These are phyloP conservation scores for Microsporum ferrugineum DNA, from an alignment of 2,329 filamentous ascomycete species.

Conservation along the genomic window DNA sequence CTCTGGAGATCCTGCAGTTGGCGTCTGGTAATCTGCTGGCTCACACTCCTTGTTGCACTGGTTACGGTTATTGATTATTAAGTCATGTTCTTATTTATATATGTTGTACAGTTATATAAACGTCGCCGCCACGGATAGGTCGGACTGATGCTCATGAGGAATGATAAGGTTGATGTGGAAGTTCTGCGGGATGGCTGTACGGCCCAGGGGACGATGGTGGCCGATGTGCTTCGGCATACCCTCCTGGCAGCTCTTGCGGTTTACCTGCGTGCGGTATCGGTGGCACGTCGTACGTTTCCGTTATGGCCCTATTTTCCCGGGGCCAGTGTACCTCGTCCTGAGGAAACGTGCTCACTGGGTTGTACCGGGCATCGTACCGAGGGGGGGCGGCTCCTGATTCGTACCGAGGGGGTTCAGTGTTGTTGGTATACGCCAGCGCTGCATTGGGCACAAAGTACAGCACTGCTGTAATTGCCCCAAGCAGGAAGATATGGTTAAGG, in stretches of 20 bases:
- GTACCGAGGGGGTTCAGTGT: neutral
- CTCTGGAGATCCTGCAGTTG: too few relatives aligned
- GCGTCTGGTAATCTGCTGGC: too few relatives aligned
- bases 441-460: neutral
- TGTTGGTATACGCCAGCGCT: neutral
- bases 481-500: neutral
- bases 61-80: too few relatives aligned
- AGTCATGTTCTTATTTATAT: neutral
- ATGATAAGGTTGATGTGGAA: neutral
- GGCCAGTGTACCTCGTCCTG: neutral
- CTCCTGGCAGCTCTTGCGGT: neutral
- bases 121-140: neutral
- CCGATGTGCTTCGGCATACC: neutral
- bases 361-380: neutral
- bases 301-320: neutral
- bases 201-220: neutral
- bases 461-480: neutral
- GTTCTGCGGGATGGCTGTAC: neutral
- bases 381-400: neutral
- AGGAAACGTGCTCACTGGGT: neutral
- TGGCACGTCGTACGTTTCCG: neutral
- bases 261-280: neutral
- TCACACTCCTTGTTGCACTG: too few relatives aligned
- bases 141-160: neutral
- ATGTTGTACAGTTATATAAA: neutral